Evolutionary conservation across 495 filamentous ascomycete genomes (phyloP).

Genomic region (Neurospora sp.): DNA sequence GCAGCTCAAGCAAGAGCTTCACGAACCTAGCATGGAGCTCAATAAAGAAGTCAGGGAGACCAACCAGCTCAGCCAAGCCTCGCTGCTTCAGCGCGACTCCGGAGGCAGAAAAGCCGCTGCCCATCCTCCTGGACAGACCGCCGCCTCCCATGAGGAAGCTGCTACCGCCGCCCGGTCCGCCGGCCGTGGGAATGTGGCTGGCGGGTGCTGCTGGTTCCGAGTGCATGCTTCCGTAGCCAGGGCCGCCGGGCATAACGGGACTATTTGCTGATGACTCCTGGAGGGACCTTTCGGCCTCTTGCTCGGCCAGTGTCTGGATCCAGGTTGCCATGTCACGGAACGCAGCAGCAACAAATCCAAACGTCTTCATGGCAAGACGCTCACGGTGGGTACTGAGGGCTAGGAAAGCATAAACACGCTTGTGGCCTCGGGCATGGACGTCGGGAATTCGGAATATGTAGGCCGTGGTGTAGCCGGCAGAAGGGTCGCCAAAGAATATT

Average conservation of each 20-base stretch:
- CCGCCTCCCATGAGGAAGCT: conserved; percentile 37
- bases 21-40: conserved; percentile 77
- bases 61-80: conserved; percentile 76
- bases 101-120: conserved; percentile 27
- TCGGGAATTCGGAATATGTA: conserved; percentile 88
- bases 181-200: background rate
- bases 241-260: conserved; percentile 13
- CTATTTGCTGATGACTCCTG: conserved; percentile 28
- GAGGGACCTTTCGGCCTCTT: conserved; percentile 45
- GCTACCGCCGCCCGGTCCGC: conserved; percentile 14
- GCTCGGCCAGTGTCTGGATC: conserved; percentile 51
- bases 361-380: conserved; percentile 62
- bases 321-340: conserved; percentile 69
- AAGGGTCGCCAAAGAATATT: conserved; percentile 75
- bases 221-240: conserved; percentile 19
- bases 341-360: conserved; percentile 58
- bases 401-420: conserved; percentile 78
- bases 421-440: conserved; percentile 74
- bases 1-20: conserved; percentile 56
- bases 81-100: conserved; percentile 51
- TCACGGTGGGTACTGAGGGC: conserved; percentile 66
- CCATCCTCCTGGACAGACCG: conserved; percentile 27
- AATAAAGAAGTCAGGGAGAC: conserved; percentile 78
- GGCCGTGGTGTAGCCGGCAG: conserved; percentile 80
- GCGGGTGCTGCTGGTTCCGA: conserved; percentile 12